Conservation (phyloP, 2,329 filamentous ascomycete species). For the Stagonosporopsis rhizophila region DNA sequence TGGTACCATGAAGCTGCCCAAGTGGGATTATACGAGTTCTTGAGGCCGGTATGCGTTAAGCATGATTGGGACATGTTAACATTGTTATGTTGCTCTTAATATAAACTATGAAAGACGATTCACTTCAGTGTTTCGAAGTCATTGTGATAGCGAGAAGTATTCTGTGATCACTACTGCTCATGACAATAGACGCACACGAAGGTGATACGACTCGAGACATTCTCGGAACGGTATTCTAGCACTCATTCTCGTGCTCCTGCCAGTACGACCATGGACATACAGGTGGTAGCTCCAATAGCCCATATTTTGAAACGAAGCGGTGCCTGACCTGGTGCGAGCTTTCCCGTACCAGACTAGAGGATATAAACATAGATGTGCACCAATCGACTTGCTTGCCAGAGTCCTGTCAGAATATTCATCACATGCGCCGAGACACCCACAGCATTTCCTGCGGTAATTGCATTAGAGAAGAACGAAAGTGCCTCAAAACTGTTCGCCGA, state of each 20-base stretch:
- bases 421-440: not conserved
- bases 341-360: not conserved
- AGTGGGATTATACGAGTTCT: constrained; percentile 58
- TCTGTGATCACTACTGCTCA: too few species aligned
- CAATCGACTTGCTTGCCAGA: constrained; percentile 1
- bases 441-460: constrained; percentile 5
- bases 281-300: not conserved
- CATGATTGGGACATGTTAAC: not conserved
- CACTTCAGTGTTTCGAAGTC: not conserved
- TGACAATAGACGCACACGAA: too few species aligned
- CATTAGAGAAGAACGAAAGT: constrained; percentile 2
- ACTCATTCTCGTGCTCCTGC: not conserved
- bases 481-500: constrained; percentile 6
- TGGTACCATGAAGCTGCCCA: constrained; percentile 86
- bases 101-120: not conserved
- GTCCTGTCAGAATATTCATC: not conserved
- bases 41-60: constrained; percentile 13
- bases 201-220: too few species aligned
- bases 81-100: not conserved
- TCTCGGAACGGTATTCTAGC: too few species aligned
- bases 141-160: too few species aligned
- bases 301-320: constrained; percentile 5
- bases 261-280: constrained; percentile 1
- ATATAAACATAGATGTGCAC: constrained; percentile 6
- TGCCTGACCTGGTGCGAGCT: not conserved